A percentile compares a stretch with the other conserved stretches of the same genome.
Conservation (phyloP, 2,329 filamentous ascomycete genomes). For the Endoconidiophora polonica region DNA sequence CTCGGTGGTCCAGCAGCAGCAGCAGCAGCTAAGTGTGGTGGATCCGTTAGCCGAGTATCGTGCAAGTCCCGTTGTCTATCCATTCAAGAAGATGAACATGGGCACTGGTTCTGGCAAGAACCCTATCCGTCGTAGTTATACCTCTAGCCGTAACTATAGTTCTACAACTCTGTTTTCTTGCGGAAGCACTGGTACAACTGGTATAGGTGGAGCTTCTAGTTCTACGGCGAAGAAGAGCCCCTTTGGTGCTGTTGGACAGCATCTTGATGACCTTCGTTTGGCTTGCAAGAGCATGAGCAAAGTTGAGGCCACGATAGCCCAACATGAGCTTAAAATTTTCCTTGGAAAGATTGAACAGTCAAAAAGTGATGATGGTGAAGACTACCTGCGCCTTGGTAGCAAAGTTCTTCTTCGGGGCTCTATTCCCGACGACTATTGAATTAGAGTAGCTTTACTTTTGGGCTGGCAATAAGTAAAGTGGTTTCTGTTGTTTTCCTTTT, state of each 20-base stretch:
- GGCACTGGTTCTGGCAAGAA: too few species aligned
- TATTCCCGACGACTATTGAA: background rate
- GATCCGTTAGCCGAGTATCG: too few species aligned
- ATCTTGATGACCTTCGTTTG: background rate
- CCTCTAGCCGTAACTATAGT: too few species aligned
- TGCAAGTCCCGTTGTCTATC: too few species aligned
- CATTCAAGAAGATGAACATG: too few species aligned
- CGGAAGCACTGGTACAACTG: too few species aligned
- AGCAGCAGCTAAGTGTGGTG: too few species aligned
- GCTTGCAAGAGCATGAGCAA: background rate
- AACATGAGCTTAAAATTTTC: background rate
- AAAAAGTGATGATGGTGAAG: too few species aligned
- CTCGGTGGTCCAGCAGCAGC: too few species aligned
- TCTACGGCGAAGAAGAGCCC: background rate
- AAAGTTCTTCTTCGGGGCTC: background rate
- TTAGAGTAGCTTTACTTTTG: background rate
- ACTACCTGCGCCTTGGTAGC: background rate
- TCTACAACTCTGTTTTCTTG: background rate
- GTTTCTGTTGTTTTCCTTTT: background rate
- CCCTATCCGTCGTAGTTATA: too few species aligned
- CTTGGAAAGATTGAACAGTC: background rate
- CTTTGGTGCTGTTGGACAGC: background rate
- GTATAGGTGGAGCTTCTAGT: too few species aligned
- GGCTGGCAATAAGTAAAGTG: too few species aligned
- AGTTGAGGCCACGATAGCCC: background rate